These are phyloP conservation scores for Candida piceae DNA, from an alignment of 805 yeast genomes.

Conservation along the genomic window DNA sequence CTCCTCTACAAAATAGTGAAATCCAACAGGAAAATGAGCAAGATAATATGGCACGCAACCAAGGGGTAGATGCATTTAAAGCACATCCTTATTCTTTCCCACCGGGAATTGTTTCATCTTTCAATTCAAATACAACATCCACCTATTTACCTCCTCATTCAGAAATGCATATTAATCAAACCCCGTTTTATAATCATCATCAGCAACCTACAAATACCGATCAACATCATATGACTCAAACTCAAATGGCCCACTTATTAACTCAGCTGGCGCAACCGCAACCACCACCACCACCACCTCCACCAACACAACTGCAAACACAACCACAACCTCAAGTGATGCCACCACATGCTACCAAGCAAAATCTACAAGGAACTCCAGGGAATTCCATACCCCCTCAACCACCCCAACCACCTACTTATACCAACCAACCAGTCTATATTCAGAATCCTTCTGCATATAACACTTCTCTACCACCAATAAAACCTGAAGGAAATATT, in stretches of 20 bases:
- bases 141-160: not conserved
- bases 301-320: not conserved
- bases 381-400: no score
- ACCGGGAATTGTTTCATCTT: not conserved
- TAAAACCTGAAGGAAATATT: no score
- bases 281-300: not conserved
- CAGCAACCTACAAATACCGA: no score
- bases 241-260: slow-evolving; percentile 10
- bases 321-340: not conserved
- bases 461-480: no score
- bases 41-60: no score
- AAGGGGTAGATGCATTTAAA: no score
- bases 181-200: not conserved
- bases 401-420: no score
- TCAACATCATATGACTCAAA: slow-evolving; percentile 4
- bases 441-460: no score
- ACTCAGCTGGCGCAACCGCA: slow-evolving; percentile 8
- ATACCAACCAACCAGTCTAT: no score
- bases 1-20: not conserved
- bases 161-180: not conserved
- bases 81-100: not conserved
- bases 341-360: no score
- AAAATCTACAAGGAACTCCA: no score
- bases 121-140: not conserved
- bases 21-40: not conserved